phyloP scores from a whole-genome alignment of 805 yeast genomes.

The Priceomyces melissophilus region DNA sequence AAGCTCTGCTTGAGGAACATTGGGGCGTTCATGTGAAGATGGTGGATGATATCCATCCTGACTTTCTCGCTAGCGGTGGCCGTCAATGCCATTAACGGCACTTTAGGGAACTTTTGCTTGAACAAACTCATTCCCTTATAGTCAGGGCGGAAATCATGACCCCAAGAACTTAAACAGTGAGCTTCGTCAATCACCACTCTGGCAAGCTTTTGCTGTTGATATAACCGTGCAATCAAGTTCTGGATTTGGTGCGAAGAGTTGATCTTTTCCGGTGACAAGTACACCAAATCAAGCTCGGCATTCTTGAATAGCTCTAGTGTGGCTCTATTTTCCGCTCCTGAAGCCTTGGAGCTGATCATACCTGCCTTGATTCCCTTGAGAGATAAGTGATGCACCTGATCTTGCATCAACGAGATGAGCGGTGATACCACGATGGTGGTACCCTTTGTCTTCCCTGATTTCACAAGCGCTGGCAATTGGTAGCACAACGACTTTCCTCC shows the following conservation, averaged over 20 bases:
- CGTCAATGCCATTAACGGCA: constrained; percentile 93
- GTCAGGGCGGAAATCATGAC: constrained; percentile 97
- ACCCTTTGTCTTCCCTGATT: constrained; percentile 71
- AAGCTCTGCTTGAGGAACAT: constrained; percentile 82
- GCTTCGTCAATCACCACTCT: constrained; percentile 95
- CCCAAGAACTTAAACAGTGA: constrained; percentile 98
- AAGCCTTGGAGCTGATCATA: constrained; percentile 79
- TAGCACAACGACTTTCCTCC: constrained; percentile 97
- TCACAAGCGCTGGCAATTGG: constrained; percentile 87
- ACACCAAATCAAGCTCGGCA: constrained; percentile 72
- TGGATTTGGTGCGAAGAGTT: constrained; percentile 69
- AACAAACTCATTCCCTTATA: constrained; percentile 77
- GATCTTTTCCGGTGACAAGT: constrained; percentile 93
- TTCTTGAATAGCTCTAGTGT: constrained; percentile 59
- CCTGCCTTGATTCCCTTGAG: constrained; percentile 72
- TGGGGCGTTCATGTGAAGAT: constrained; percentile 60
- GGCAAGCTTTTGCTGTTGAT: constrained; percentile 59
- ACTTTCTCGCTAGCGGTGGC: constrained; percentile 96
- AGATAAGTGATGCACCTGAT: constrained; percentile 82
- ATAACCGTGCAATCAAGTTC: constrained; percentile 55
- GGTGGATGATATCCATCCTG: constrained; percentile 77
- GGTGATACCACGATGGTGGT: constrained; percentile 93
- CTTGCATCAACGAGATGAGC: constrained; percentile 93
- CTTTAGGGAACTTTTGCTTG: constrained; percentile 66
- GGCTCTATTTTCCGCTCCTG: constrained; percentile 57